Evolutionary conservation across 2,329 filamentous ascomycete genomes (phyloP).

Genomic region (Pestalotiopsis sp.): DNA sequence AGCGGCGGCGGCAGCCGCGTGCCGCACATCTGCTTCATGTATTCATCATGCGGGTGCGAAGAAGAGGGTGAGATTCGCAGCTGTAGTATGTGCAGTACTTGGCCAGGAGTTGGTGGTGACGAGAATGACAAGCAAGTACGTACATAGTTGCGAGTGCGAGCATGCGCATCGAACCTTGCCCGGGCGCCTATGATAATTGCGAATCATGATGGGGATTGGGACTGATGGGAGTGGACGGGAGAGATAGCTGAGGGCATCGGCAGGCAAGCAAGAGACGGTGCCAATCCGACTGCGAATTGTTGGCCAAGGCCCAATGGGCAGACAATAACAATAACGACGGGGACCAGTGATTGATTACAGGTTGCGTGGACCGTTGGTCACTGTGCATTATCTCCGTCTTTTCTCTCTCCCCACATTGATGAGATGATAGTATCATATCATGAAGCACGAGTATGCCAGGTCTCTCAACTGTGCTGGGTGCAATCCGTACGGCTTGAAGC

Average conservation of each 20-base stretch:
- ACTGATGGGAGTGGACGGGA: background rate
- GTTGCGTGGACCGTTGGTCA: no score
- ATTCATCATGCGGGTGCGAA: background rate
- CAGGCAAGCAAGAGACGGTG: background rate
- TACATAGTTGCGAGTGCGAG: background rate
- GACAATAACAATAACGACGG: background rate
- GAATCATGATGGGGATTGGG: background rate
- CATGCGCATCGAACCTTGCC: background rate
- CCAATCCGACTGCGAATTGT: background rate
- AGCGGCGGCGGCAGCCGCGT: background rate
- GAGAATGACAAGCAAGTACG: background rate
- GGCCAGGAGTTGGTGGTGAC: background rate
- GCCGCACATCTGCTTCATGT: background rate
- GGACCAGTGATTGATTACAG: background rate
- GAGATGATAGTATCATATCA: no score
- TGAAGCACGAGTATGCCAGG: no score
- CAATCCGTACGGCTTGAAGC: background rate
- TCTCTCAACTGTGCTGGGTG: no score
- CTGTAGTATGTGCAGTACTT: background rate
- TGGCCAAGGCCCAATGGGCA: background rate
- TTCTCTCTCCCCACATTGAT: no score
- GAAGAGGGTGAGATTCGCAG: background rate
- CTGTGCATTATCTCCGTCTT: no score
- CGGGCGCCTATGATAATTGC: background rate
- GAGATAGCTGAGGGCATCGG: background rate